Base-by-base conservation (phyloP, 345 rosid genomes). In the Eucalyptus tenuipes region DNA sequence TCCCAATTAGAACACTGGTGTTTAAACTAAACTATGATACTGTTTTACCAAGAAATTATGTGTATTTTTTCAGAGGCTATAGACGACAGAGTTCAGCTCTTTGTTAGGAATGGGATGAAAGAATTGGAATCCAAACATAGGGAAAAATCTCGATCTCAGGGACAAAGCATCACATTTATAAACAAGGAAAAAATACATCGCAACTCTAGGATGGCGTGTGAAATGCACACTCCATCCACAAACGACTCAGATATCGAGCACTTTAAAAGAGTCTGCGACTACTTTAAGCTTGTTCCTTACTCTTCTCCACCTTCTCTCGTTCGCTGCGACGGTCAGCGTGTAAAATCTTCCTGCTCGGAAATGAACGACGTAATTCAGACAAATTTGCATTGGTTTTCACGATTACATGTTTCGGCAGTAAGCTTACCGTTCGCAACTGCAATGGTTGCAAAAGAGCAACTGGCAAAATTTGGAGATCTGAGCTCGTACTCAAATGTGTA, bases 401-500 rank as follows among this genome's bases (percentile, higher is more conserved):
- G 15, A 75, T 75, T 20, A 37, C 82, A 20, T 75, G 45, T 75
- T 40, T 75, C 1, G 22, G 86, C 40, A 22, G 40, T 61, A 13
- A 71, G 50, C 92, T 89, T 91, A 95, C 98, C 95, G 85, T 95
- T 95, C 45, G 94, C 96, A 66, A 96, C 93, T 13, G 96, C 97
- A 24, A 96, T 94, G 86, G 96, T 96, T 44, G 97, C 96, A 88
- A 96, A 95, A 89, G 96, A 95, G 89, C 91, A 86, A 81, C 94
- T 95, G 6, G 98, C 89, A 88, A 90, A 96, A 90, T 94, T 96
- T 48, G 93, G 94, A 87, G 98, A 95, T 71, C 95, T 90, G 13
- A 97, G 97, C 88, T 64, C 90, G 31, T 96, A 96, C 92, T 97
- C 99, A 49, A 97, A 94, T 37, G 95, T 94, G 93, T 96, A 97